phyloP scores from a whole-genome alignment of 2,329 filamentous ascomycete genomes.

The Monosporascus sp. region DNA sequence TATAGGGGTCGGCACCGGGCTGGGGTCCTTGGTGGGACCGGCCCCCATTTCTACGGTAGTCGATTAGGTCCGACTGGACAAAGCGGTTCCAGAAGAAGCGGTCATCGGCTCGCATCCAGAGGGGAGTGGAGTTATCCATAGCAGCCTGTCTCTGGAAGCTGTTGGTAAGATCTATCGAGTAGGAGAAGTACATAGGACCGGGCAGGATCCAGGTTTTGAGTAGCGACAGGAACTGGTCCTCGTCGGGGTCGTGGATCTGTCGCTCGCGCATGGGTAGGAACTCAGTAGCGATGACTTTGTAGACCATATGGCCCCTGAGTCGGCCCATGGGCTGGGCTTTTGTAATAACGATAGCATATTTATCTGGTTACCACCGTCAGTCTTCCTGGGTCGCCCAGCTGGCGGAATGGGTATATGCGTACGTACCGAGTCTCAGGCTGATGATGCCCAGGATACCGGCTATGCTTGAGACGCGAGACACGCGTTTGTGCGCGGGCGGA shows the following conservation, averaged over 20 bases:
- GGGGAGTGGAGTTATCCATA: slow-evolving; percentile 61
- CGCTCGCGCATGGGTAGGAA: slow-evolving; percentile 91
- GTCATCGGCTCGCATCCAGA: slow-evolving; percentile 92
- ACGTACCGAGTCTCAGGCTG: slow-evolving; percentile 80
- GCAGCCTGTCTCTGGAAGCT: slow-evolving; percentile 91
- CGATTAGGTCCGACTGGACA: slow-evolving; percentile 83
- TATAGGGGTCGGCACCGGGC: slow-evolving; percentile 79
- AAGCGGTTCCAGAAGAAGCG: slow-evolving; percentile 99
- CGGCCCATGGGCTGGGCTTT: slow-evolving; percentile 88
- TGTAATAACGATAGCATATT: slow-evolving; percentile 94
- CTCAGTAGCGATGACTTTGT: slow-evolving; percentile 86
- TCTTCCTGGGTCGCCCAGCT: not conserved
- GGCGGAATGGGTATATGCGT: not conserved
- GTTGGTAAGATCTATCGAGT: slow-evolving; percentile 94
- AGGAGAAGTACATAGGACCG: slow-evolving; percentile 96
- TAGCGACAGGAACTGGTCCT: slow-evolving; percentile 82
- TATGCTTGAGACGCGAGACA: slow-evolving; percentile 76
- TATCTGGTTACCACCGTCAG: slow-evolving; percentile 49
- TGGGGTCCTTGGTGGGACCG: slow-evolving; percentile 65
- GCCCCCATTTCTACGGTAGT: slow-evolving; percentile 66
- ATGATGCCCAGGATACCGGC: slow-evolving; percentile 92
- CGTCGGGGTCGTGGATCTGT: slow-evolving; percentile 84
- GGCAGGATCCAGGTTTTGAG: slow-evolving; percentile 77
- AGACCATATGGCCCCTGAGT: slow-evolving; percentile 92
- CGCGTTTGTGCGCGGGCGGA: slow-evolving; percentile 67